Conservation (phyloP, 2,329 filamentous ascomycete genomes). For the Elsinoe perseae region DNA sequence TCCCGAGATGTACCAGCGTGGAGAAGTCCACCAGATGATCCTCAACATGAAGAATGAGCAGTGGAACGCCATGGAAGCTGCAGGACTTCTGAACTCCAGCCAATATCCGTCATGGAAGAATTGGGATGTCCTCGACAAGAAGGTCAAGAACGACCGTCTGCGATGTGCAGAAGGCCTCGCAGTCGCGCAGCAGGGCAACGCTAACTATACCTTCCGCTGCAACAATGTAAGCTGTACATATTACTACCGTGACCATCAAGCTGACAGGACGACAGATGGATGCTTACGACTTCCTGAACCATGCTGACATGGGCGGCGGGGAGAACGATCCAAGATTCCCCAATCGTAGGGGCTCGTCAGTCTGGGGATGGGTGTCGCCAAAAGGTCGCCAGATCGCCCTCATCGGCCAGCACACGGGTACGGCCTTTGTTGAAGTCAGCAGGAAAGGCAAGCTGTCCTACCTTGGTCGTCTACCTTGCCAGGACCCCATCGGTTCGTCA, state of each 20-base stretch:
- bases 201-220: slow-evolving; percentile 43
- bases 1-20: slow-evolving; percentile 12
- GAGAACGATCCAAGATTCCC: slow-evolving; percentile 21
- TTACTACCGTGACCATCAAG: background rate
- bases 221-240: slow-evolving; percentile 33
- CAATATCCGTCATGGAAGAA: slow-evolving; percentile 28
- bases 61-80: slow-evolving; percentile 23
- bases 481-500: slow-evolving; percentile 39
- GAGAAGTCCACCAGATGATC: slow-evolving; percentile 16
- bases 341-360: slow-evolving; percentile 38
- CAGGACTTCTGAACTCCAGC: slow-evolving; percentile 22
- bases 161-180: slow-evolving; percentile 39
- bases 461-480: slow-evolving; percentile 46
- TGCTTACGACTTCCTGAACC: slow-evolving; percentile 49
- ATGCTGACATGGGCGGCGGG: slow-evolving; percentile 45
- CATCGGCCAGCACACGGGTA: slow-evolving; percentile 48
- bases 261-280: slow-evolving; percentile 32
- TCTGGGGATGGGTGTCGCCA: slow-evolving; percentile 52
- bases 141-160: slow-evolving; percentile 19
- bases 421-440: slow-evolving; percentile 48
- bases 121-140: slow-evolving; percentile 29
- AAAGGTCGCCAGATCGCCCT: slow-evolving; percentile 49
- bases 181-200: slow-evolving; percentile 40
- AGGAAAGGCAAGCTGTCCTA: slow-evolving; percentile 46
- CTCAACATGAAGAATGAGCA: slow-evolving; percentile 24